Evolutionary conservation across 2,329 filamentous ascomycete genomes (phyloP).

Genomic region (Alternaria brassicicola): DNA sequence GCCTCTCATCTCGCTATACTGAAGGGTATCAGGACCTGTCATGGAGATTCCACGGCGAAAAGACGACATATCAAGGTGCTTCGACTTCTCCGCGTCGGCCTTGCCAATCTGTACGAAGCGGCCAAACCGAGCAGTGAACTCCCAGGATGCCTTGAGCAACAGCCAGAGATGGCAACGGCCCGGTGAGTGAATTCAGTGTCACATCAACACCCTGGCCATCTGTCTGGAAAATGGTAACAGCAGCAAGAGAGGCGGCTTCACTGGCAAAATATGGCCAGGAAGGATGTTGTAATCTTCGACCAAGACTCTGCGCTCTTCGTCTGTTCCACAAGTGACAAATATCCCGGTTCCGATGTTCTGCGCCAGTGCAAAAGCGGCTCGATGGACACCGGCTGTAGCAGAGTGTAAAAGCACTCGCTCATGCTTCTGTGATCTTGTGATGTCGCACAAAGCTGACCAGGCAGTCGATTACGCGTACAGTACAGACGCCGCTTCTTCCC

Average conservation of each 20-base stretch:
- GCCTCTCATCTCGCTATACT: neutral
- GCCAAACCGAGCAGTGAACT: constrained; percentile 3
- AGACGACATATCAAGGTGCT: neutral
- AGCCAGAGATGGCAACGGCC: neutral
- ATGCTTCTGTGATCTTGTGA: neutral
- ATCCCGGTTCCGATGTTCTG: neutral
- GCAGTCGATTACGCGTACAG: neutral
- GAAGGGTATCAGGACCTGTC: neutral
- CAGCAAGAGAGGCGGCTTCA: neutral
- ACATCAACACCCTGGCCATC: constrained; percentile 2
- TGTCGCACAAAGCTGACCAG: neutral
- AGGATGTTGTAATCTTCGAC: neutral
- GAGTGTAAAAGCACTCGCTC: neutral
- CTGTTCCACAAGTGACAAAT: neutral
- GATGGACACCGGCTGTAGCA: neutral
- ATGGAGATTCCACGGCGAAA: neutral
- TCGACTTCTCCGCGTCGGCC: neutral
- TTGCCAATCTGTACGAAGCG: constrained; percentile 1
- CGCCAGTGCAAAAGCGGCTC: constrained; percentile 1
- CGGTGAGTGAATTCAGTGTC: neutral
- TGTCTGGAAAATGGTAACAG: neutral
- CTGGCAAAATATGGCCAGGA: neutral
- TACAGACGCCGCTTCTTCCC: neutral
- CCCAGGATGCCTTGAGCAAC: constrained; percentile 1
- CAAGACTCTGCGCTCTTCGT: neutral